These are phyloP conservation scores for Leccinum fallax DNA, from an alignment of 1,284 basidiomycete genomes.

Conservation along the genomic window DNA sequence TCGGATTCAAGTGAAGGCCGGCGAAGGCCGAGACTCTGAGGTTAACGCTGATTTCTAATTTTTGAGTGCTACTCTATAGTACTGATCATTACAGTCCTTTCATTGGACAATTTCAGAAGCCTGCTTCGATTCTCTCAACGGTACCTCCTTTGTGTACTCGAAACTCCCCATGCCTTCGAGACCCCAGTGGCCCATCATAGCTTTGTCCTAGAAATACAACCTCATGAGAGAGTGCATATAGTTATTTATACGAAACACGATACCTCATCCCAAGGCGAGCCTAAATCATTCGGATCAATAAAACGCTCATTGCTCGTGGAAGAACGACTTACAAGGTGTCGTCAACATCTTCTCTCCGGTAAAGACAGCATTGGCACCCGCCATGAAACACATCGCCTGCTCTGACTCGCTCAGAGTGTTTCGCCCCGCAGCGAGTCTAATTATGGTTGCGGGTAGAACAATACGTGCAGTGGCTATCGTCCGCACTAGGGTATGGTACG, in stretches of 20 bases:
- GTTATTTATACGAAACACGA: conserved; percentile 15
- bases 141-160: conserved; percentile 52
- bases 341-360: conserved; percentile 98
- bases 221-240: conserved; percentile 12
- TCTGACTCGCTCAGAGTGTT: conserved; percentile 90
- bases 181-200: conserved; percentile 94
- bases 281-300: conserved; percentile 38
- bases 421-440: conserved; percentile 92
- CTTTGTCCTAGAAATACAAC: conserved; percentile 69
- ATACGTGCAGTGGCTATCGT: conserved; percentile 96
- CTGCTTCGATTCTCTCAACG: not conserved
- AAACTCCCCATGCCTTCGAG: conserved; percentile 90
- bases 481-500: conserved; percentile 84
- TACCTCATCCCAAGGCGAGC: conserved; percentile 86
- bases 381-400: conserved; percentile 98
- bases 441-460: conserved; percentile 90
- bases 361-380: conserved; percentile 97
- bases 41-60: not conserved
- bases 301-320: conserved; percentile 9
- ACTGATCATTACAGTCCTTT: not conserved
- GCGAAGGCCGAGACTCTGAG: conserved; percentile 24
- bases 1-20: conserved; percentile 9
- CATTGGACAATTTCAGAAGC: not conserved
- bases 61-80: not conserved
- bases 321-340: conserved; percentile 76